Evolutionary conservation across 805 yeast genomes (phyloP).

Genomic region (Candida koratica): DNA sequence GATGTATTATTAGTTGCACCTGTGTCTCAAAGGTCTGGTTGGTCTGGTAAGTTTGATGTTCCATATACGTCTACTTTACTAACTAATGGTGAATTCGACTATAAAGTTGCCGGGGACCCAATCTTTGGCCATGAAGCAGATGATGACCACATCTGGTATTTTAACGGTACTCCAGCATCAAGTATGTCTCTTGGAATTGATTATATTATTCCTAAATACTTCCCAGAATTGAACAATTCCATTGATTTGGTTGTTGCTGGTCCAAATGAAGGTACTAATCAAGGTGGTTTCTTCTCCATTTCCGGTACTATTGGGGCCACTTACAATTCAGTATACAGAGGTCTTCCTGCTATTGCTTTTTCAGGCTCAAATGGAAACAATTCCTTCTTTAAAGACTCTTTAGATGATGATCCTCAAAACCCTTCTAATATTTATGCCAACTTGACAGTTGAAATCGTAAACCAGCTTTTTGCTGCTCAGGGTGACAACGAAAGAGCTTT

Average conservation of each 20-base stretch:
- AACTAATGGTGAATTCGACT: constrained; percentile 44
- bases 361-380: constrained; percentile 50
- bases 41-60: constrained; percentile 49
- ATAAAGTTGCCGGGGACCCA: constrained; percentile 45
- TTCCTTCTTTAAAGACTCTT: constrained; percentile 45
- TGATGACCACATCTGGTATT: constrained; percentile 44
- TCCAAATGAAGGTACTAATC: constrained; percentile 51
- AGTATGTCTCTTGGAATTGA: constrained; percentile 47
- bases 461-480: constrained; percentile 33
- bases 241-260: constrained; percentile 50
- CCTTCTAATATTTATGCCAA: constrained; percentile 45
- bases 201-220: constrained; percentile 44
- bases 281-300: constrained; percentile 37
- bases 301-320: constrained; percentile 55
- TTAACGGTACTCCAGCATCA: constrained; percentile 54
- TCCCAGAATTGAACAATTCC: constrained; percentile 31
- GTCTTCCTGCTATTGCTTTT: constrained; percentile 47
- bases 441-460: constrained; percentile 37
- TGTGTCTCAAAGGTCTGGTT: constrained; percentile 47
- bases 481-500: constrained; percentile 36
- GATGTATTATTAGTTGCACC: constrained; percentile 48
- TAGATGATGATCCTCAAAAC: constrained; percentile 37
- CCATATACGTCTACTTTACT: constrained; percentile 30
- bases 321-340: constrained; percentile 45
- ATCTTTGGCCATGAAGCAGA: constrained; percentile 50